Conservation (phyloP, 139 green algal genomes). For the Trebouxia sp. region DNA sequence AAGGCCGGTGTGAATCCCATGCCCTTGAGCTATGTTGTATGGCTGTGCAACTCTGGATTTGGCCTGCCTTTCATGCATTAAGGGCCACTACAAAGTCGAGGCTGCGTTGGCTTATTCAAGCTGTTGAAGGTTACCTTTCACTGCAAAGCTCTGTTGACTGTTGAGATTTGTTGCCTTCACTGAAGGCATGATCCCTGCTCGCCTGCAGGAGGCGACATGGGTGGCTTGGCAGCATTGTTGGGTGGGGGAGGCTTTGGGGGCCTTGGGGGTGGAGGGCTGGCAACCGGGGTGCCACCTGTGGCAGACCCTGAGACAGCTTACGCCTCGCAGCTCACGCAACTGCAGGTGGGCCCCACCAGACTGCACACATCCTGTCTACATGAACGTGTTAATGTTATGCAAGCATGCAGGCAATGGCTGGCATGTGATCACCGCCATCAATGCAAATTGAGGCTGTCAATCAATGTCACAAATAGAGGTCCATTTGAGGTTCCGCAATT, state of each 20-base stretch:
- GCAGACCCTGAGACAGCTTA: slow-evolving; percentile 76
- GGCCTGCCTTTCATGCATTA: not conserved
- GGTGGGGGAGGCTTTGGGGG: slow-evolving; percentile 36
- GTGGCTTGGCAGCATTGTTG: slow-evolving; percentile 37
- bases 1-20: too few relatives aligned
- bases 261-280: slow-evolving; percentile 30
- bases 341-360: slow-evolving; percentile 50
- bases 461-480: too few relatives aligned
- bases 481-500: too few relatives aligned
- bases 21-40: not conserved
- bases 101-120: not conserved
- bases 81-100: not conserved
- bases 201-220: slow-evolving; percentile 34
- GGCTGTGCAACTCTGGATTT: not conserved
- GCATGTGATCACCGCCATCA: too few relatives aligned
- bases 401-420: too few relatives aligned
- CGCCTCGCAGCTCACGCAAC: slow-evolving; percentile 85
- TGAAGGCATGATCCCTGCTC: too few relatives aligned
- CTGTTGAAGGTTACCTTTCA: not conserved
- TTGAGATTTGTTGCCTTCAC: too few relatives aligned
- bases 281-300: slow-evolving; percentile 41
- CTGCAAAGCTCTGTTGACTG: too few relatives aligned
- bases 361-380: not conserved
- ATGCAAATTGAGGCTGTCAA: too few relatives aligned
- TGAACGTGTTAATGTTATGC: too few relatives aligned